phyloP scores from a whole-genome alignment of 768 basidiomycete genomes.

The Tylopilus sp. region DNA sequence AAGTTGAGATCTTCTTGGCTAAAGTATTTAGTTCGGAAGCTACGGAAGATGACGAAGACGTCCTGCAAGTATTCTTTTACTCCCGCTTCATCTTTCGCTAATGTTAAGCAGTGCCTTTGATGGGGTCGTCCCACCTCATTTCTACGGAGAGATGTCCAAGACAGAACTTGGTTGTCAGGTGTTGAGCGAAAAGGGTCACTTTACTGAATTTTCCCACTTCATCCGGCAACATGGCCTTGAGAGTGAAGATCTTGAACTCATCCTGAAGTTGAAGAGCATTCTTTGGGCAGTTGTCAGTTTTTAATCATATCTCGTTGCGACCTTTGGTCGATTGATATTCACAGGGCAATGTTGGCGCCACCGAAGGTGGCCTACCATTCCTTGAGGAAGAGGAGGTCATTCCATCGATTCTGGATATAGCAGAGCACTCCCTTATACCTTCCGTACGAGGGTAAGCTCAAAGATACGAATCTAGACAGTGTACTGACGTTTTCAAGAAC shows the following conservation, averaged over 20 bases:
- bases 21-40: conserved; percentile 61
- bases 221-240: conserved; percentile 86
- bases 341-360: conserved; percentile 92
- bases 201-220: conserved; percentile 86
- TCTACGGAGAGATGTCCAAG: conserved; percentile 97
- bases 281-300: conserved; percentile 95
- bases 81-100: not conserved
- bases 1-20: conserved; percentile 89
- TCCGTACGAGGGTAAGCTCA: conserved; percentile 86
- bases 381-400: conserved; percentile 95
- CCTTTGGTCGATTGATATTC: not conserved
- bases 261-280: conserved; percentile 89
- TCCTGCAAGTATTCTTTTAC: conserved; percentile 39
- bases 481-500: conserved; percentile 54
- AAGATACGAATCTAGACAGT: not conserved
- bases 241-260: conserved; percentile 75
- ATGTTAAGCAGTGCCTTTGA: conserved; percentile 59
- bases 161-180: conserved; percentile 93
- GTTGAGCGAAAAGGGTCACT: conserved; percentile 86
- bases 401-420: conserved; percentile 85
- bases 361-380: conserved; percentile 87
- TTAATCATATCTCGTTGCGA: not conserved
- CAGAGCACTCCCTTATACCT: conserved; percentile 82
- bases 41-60: conserved; percentile 65
- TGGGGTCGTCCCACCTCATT: conserved; percentile 88